Base-by-base conservation (phyloP, 371 early-diverging fungal species). In the Circinella umbellata region DNA sequence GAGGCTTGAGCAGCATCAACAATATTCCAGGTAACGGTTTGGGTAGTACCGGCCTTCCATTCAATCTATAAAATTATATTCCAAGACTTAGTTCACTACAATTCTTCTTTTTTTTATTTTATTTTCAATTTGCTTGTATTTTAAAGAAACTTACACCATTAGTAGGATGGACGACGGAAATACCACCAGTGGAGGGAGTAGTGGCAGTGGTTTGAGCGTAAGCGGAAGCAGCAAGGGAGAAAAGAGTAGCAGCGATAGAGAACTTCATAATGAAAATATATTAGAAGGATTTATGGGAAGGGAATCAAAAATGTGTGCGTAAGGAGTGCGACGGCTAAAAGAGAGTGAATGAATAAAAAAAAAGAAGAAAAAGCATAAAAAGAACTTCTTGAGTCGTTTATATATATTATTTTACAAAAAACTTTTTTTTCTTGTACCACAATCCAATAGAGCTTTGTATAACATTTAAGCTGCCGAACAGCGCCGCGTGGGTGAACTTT, bases 11-110 rank as follows among this genome's bases (percentile, higher is more conserved):
- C 60, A 51, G 49, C 39, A 20, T 39, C 20, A 20, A 37, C 14
- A 11, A 75, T 67, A 42, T 66, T 71, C 80, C 80, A 80, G 48
- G 68, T 69, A 39, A 80, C 64, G 17, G 62, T 70, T 39, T 71
- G 74, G 37, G 74, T 48, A 9, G 47, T 68, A 51, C 78, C 78
- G 49, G 80, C 73, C 61, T 57, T 60, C 63, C 74, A 61, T 15
- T 76, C 78, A 54, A 66, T 65, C 80, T 80, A 75, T 55, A 18
- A 10, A 63, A 5, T 8, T 17, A 61, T 47, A 27, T 47, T 15
- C 47, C 47, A 47, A 47, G 15, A 47, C 15, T 47, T 47, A 9
- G 15, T 9, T 47, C 3, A 11, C 15, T 47, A 9, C 47, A 11
- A 47, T 47, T 47, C 47, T 47, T 47, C 47, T 47, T 15, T 47